These are phyloP conservation scores for Suillus cothurnatus DNA, from an alignment of 768 basidiomycete species.

Conservation along the genomic window DNA sequence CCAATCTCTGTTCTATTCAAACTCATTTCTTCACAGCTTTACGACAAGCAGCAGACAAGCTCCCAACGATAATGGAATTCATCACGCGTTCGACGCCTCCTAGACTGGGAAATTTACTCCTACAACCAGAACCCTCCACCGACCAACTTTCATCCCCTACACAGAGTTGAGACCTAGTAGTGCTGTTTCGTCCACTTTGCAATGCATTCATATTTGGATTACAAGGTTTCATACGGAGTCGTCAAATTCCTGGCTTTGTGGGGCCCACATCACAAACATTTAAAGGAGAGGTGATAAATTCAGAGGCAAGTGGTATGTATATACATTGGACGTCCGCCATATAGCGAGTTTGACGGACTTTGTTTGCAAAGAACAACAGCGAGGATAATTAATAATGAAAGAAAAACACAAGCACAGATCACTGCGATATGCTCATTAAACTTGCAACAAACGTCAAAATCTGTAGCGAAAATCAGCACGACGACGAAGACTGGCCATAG, in stretches of 20 bases:
- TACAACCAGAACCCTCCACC: constrained; percentile 39
- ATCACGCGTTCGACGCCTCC: constrained; percentile 69
- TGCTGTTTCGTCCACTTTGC: background rate
- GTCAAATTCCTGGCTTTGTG: background rate
- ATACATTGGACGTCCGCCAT: no score
- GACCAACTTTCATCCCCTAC: constrained; percentile 3
- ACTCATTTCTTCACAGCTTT: constrained; percentile 55
- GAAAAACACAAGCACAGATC: background rate
- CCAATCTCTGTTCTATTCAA: constrained; percentile 3
- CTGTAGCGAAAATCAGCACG: constrained; percentile 38
- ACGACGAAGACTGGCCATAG: background rate
- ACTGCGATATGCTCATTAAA: constrained; percentile 74
- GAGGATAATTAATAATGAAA: constrained; percentile 5
- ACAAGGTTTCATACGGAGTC: background rate
- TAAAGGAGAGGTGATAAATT: background rate
- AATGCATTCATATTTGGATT: background rate
- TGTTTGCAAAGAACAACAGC: background rate
- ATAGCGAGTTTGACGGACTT: background rate
- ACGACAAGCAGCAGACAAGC: constrained; percentile 82
- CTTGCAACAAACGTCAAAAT: constrained; percentile 96
- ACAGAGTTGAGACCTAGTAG: constrained; percentile 15
- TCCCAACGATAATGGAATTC: constrained; percentile 89
- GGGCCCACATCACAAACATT: background rate
- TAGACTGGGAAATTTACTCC: constrained; percentile 67
- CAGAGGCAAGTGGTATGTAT: background rate